phyloP scores from a whole-genome alignment of 1,139 yeast species.

The Meyerozyma athensensis region DNA sequence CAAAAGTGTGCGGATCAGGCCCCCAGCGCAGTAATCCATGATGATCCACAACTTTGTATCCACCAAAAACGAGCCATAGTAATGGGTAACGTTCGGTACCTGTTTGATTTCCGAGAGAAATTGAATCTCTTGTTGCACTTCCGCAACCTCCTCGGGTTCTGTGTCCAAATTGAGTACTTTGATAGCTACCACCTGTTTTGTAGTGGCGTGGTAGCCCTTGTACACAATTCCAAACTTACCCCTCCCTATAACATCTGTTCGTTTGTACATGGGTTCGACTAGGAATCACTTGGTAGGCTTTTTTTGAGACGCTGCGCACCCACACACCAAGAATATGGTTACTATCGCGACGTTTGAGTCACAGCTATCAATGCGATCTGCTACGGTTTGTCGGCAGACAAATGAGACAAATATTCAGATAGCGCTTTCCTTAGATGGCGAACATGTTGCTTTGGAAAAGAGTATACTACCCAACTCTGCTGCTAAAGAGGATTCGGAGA shows the following conservation, averaged over 20 bases:
- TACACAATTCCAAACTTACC: constrained; percentile 98
- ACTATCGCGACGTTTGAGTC: background rate
- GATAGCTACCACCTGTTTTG: constrained; percentile 82
- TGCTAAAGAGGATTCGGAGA: constrained; percentile 9
- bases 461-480: constrained; percentile 39
- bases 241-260: constrained; percentile 89
- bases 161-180: constrained; percentile 91
- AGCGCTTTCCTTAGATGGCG: constrained; percentile 82
- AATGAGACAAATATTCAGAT: constrained; percentile 93
- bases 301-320: background rate
- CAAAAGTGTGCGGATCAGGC: constrained; percentile 81
- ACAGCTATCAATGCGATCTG: constrained; percentile 19
- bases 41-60: constrained; percentile 95
- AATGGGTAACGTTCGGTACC: constrained; percentile 87
- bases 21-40: constrained; percentile 98
- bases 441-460: constrained; percentile 54
- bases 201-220: constrained; percentile 64
- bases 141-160: constrained; percentile 89
- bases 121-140: constrained; percentile 90
- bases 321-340: background rate
- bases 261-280: constrained; percentile 41
- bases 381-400: constrained; percentile 66
- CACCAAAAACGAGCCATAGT: constrained; percentile 80
- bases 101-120: constrained; percentile 77
- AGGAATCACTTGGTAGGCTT: background rate